Evolutionary conservation across 768 basidiomycete genomes (phyloP), one percentile per base, ranked within the genome.

Genomic region (Favolaschia claudopus): DNA sequence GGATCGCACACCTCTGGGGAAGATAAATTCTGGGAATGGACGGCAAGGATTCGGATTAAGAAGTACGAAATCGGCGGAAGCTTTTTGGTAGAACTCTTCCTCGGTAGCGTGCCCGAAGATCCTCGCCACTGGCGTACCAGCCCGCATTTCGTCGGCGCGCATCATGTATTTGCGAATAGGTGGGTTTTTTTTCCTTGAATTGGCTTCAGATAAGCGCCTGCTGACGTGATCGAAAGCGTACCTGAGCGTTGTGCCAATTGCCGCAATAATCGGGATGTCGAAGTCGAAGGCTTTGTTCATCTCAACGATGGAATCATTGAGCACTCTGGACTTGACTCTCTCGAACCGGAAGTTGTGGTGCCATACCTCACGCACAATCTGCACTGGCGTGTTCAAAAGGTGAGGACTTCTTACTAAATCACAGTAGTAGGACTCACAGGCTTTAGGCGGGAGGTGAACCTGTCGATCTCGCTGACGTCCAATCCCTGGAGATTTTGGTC

Each of bases 41-140:
- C 77, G 0, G 79, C 70, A 7, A 76, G 79, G 33, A 71, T 83
- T 39, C 68, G 69, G 20, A 67, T 75, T 65, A 75, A 79, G 68
- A 78, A 81, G 60, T 78, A 72, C 65, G 82, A 77, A 57, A 61
- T 82, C 31, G 77, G 76, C 4, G 50, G 69, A 5, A 79, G 78
- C 67, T 84, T 80, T 65, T 68, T 70, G n/a, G 71, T 85, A 25
- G 65, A 79, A 19, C 58, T 85, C 47, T 85, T 85, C 78, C 68
- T 85, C 7, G 83, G 81, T 2, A 58, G 56, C 4, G 76, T 77
- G 15, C 77, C 77, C 14, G 70, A 67, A 20, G 73, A 82, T 47
- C 68, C 74, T 7, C 55, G 58, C 10, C 60, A 76, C 15, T 83
- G 82, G 81, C 69, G 64, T 39, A 54, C 63, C 7, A 67, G 70